Percentiles rank a stretch among this genome's conserved stretches.
These are phyloP conservation scores for Colletotrichum australisinense DNA, from an alignment of 2,329 filamentous ascomycete species.

Conservation along the genomic window DNA sequence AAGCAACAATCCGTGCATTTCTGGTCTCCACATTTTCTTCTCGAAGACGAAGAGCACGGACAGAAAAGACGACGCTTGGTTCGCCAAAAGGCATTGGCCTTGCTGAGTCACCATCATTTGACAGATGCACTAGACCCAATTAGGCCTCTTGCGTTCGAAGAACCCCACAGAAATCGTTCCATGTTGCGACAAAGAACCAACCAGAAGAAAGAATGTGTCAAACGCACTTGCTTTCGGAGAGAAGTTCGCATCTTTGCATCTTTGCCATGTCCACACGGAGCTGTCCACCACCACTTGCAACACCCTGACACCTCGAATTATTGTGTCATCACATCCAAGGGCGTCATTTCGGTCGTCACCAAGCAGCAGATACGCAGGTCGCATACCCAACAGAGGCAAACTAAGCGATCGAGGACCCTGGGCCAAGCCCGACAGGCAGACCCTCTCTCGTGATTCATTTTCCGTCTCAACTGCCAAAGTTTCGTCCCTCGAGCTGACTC, in stretches of 20 bases:
- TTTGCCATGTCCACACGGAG: too few relatives aligned
- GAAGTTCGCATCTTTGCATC: background rate
- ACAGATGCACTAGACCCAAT: background rate
- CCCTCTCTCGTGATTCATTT: background rate
- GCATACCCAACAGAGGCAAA: background rate
- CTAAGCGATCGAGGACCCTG: background rate
- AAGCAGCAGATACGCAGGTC: background rate
- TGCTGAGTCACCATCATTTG: background rate
- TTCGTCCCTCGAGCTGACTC: background rate
- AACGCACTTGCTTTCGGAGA: background rate
- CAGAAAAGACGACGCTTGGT: background rate
- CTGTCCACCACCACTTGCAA: background rate
- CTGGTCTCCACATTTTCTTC: background rate
- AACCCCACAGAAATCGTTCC: background rate
- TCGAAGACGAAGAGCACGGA: background rate
- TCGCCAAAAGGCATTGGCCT: background rate
- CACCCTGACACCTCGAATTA: background rate
- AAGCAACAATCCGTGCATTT: conserved; percentile 42
- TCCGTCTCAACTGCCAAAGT: too few relatives aligned
- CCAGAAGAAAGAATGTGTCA: conserved; percentile 3
- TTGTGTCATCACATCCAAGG: background rate
- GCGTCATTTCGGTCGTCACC: background rate
- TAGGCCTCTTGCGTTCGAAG: background rate
- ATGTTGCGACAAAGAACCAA: background rate
- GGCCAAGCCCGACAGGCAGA: background rate